phyloP scores from a whole-genome alignment of 2,329 filamentous ascomycete genomes.

The Penicillium aurantiogriseum region DNA sequence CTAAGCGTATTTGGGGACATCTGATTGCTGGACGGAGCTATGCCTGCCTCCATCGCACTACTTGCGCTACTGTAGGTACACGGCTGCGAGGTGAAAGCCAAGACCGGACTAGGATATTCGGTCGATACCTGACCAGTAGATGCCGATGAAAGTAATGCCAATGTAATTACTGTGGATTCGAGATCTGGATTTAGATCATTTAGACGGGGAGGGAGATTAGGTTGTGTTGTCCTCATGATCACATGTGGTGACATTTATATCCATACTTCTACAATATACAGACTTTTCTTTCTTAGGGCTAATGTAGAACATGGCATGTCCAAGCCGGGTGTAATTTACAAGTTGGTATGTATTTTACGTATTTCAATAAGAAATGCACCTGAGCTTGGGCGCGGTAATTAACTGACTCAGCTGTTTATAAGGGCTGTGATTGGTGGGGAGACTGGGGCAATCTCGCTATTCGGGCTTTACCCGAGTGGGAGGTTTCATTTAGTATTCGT shows the following conservation, averaged over 20 bases:
- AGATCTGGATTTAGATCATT: background rate
- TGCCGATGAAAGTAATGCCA: slow-evolving; percentile 3
- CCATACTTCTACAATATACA: background rate
- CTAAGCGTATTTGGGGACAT: slow-evolving; percentile 10
- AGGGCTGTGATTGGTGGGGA: slow-evolving; percentile 14
- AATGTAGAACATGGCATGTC: slow-evolving; percentile 9
- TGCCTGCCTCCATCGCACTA: slow-evolving; percentile 11
- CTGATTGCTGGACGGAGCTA: slow-evolving; percentile 23
- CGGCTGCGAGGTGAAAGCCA: slow-evolving; percentile 24
- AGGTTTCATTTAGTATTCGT: slow-evolving; percentile 11
- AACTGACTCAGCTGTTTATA: slow-evolving; percentile 14
- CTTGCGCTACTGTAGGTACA: slow-evolving; percentile 38
- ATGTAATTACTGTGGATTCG: slow-evolving; percentile 1
- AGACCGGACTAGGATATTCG: slow-evolving; percentile 7
- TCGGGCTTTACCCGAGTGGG: slow-evolving; percentile 16
- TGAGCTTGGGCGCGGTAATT: background rate
- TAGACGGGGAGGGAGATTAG: background rate
- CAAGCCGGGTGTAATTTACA: background rate
- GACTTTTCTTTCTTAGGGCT: background rate
- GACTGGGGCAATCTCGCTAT: background rate
- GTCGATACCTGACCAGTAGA: slow-evolving; percentile 1
- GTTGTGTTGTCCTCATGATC: background rate
- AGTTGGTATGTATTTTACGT: background rate
- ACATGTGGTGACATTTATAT: background rate
- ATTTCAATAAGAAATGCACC: background rate